A percentile compares a stretch with the other conserved stretches of the same genome.
These are phyloP conservation scores for Glonium stellatum DNA, from an alignment of 495 filamentous ascomycete species.

Conservation along the genomic window DNA sequence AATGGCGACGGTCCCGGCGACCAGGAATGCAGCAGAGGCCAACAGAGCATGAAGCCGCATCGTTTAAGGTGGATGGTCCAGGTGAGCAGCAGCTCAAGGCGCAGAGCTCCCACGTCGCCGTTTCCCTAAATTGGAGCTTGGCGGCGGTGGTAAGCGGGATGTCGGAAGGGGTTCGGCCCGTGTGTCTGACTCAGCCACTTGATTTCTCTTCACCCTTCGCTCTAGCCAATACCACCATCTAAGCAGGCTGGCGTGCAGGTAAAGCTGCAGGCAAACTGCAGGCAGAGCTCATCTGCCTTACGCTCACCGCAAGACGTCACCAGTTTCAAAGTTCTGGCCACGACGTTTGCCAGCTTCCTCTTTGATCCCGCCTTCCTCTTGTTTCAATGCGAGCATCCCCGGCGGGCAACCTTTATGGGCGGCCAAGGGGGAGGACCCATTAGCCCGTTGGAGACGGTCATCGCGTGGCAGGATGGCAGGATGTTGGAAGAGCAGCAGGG, in stretches of 20 bases:
- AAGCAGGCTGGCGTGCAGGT: neutral
- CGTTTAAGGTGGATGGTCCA: neutral
- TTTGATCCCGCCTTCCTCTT: too few relatives aligned
- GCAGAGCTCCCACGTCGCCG: too few relatives aligned
- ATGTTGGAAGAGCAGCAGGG: too few relatives aligned
- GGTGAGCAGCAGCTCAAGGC: too few relatives aligned
- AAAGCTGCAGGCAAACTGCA: neutral
- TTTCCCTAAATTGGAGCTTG: too few relatives aligned
- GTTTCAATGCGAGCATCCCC: too few relatives aligned
- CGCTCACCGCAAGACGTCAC: neutral
- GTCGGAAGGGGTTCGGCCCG: neutral
- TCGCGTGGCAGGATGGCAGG: too few relatives aligned
- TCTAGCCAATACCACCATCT: neutral
- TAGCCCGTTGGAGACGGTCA: too few relatives aligned
- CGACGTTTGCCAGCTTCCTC: neutral
- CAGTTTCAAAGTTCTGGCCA: neutral
- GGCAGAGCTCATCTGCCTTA: neutral
- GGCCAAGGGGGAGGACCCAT: too few relatives aligned
- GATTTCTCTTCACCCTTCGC: neutral
- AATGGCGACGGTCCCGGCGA: constrained; percentile 52
- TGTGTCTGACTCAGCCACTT: neutral
- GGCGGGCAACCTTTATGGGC: too few relatives aligned
- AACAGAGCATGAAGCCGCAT: constrained; percentile 27
- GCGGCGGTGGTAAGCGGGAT: neutral
- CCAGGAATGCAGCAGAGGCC: constrained; percentile 15